Evolutionary conservation across 176 grass and related monocot genomes (phyloP).

Genomic region (Areca catechu): DNA sequence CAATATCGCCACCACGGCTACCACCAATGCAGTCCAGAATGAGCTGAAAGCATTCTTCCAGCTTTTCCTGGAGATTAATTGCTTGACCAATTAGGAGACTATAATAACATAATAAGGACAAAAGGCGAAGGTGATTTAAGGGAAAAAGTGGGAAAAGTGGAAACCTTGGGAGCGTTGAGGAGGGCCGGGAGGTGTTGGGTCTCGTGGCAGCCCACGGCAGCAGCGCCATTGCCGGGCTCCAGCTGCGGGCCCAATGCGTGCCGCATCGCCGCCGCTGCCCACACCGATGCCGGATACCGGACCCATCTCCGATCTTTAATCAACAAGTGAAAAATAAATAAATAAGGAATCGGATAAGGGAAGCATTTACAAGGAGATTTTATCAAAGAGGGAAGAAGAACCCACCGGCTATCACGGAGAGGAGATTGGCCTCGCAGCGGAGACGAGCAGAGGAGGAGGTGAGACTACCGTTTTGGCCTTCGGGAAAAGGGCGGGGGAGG

Average conservation of each 20-base stretch:
- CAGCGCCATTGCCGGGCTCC: not conserved
- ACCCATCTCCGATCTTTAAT: slow-evolving; percentile 79
- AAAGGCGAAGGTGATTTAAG: too few species aligned
- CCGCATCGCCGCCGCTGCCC: slow-evolving; percentile 60
- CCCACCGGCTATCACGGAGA: slow-evolving; percentile 48
- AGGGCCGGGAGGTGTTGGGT: slow-evolving; percentile 28
- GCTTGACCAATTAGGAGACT: not conserved
- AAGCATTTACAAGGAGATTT: not conserved
- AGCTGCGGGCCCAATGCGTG: slow-evolving; percentile 14
- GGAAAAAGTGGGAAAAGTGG: not conserved
- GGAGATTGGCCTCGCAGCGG: slow-evolving; percentile 37
- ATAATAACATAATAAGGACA: too few species aligned
- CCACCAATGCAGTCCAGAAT: slow-evolving; percentile 22
- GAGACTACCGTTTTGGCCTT: not conserved
- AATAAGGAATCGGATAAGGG: not conserved
- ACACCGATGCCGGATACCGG: slow-evolving; percentile 49
- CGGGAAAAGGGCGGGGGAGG: slow-evolving; percentile 15
- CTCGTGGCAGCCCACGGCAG: not conserved
- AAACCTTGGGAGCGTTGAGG: slow-evolving; percentile 49
- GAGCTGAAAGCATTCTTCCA: slow-evolving; percentile 44
- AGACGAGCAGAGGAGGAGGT: not conserved
- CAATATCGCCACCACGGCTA: not conserved
- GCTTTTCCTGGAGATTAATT: slow-evolving; percentile 32
- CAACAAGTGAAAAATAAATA: not conserved
- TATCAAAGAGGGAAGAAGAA: not conserved